Conservation (phyloP, 2,329 filamentous ascomycete genomes). For the Diaporthe vaccinii region DNA sequence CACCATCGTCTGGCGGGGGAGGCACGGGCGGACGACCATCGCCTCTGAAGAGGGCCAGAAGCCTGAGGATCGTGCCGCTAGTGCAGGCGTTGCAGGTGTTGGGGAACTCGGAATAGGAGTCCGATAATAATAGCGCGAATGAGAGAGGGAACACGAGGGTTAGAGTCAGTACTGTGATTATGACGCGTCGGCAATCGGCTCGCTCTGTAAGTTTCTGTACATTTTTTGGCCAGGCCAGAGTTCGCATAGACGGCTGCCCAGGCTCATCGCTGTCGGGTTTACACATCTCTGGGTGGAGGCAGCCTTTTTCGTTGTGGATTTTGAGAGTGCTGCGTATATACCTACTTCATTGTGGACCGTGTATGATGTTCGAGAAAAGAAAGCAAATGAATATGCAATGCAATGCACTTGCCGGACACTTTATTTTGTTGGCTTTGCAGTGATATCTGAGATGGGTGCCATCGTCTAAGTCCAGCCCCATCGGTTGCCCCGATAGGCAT, state of each 20-base stretch:
- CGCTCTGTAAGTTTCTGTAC: conserved; percentile 19
- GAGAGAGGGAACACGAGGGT: neutral
- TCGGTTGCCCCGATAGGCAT: neutral
- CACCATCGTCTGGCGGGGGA: conserved; percentile 41
- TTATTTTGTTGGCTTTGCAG: neutral
- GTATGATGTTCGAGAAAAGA: conserved; percentile 10
- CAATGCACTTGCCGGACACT: neutral
- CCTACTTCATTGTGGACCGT: conserved; percentile 35
- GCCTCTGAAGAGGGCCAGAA: conserved; percentile 63
- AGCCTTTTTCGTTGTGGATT: conserved; percentile 19
- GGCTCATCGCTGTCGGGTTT: neutral
- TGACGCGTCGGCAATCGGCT: neutral
- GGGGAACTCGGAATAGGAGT: conserved; percentile 52
- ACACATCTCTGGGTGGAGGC: conserved; percentile 8
- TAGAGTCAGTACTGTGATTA: neutral
- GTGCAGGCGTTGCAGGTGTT: conserved; percentile 71
- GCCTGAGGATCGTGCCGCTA: conserved; percentile 68
- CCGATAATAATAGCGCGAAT: neutral
- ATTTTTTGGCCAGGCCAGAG: conserved; percentile 22
- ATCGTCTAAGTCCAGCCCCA: neutral
- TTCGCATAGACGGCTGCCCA: conserved; percentile 24
- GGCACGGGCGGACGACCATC: neutral
- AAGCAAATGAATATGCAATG: neutral
- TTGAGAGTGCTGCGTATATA: conserved; percentile 37
- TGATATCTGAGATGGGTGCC: too few species aligned